These are phyloP conservation scores for Potentilla sterilis DNA, from an alignment of 306 rosid genomes.

Conservation along the genomic window DNA sequence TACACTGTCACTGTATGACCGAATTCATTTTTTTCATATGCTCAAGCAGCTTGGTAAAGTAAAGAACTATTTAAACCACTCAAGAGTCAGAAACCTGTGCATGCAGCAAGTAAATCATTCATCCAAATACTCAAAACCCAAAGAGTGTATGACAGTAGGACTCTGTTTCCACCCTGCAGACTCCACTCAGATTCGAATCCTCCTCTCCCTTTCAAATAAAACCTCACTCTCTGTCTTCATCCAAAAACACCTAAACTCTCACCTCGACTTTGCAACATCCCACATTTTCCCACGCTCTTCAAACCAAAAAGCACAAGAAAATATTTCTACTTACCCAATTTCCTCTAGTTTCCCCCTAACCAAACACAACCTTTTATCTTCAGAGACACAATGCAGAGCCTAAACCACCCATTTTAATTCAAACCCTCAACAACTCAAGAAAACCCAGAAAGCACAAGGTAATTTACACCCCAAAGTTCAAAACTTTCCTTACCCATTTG, in stretches of 20 bases:
- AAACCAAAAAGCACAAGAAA: background rate
- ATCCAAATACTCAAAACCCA: background rate
- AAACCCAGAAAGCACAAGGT: background rate
- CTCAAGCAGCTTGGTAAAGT: background rate
- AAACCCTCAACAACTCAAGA: constrained; percentile 7
- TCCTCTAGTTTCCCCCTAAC: constrained; percentile 17
- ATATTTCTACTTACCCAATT: constrained; percentile 1
- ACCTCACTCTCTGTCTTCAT: background rate
- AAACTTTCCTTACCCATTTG: background rate
- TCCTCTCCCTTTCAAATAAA: constrained; percentile 9
- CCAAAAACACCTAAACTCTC: background rate
- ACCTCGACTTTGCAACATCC: background rate
- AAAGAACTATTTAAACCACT: background rate
- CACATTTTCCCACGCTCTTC: constrained; percentile 19
- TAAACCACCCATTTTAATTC: constrained; percentile 3
- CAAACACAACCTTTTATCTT: constrained; percentile 18
- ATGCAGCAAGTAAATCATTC: constrained; percentile 14
- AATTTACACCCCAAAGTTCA: background rate
- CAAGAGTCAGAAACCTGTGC: background rate
- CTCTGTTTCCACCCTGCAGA: background rate
- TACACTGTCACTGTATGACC: no score
- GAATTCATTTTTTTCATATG: background rate
- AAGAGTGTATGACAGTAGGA: background rate
- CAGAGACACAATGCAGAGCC: background rate
- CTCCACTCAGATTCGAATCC: constrained; percentile 16